Evolutionary conservation across 2,329 filamentous ascomycete genomes (phyloP), one percentile per base, ranked within the genome.

Genomic region (Raffaelea albimanens): DNA sequence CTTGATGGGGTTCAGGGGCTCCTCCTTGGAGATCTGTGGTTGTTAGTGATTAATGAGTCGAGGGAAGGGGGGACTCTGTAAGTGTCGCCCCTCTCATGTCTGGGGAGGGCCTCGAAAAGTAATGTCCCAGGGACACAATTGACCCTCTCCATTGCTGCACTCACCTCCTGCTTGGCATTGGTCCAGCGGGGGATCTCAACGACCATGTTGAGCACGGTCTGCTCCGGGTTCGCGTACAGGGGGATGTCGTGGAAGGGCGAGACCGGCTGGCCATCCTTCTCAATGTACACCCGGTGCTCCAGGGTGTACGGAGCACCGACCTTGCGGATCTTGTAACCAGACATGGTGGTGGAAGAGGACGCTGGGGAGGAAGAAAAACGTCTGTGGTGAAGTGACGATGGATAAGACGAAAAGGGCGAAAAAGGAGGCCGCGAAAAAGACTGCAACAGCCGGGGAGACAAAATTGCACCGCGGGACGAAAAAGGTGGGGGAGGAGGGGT

Each of bases 141-240:
- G 11, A 34, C 34, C 8, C 14, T 10, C 2, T 18, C 5, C 16
- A 36, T 52, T 50, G 5, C 3, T 29, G n/a, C 23, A 72, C 84
- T 58, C 69, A 95, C 91, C 86, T 98, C 93, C 71, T 94, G 87
- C 83, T 98, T 98, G 63, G 86, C 93, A 73, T 98, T 98, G 76
- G 91, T 95, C 93, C 93, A 98, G 75, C 93, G 85, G 63, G 93
- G 93, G 62, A 98, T 96, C 84, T 98, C 93, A 61, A 98, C 93
- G 56, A 98, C 68, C 93, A 98, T 98, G 84, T 98, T 98, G 64
- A 98, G 80, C 67, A 97, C 75, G 60, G 85, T 95, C 78, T 95
- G 82, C 76, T 95, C 85, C 71, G 86, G 78, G 69, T 98, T 95
- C 82, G 91, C 91, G 67, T 89, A 98, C 59, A 98, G 87, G 53